A percentile compares a stretch with the other conserved stretches of the same genome.
Evolutionary conservation across 345 rosid genomes (phyloP).

Genomic region (Citrus medica): DNA sequence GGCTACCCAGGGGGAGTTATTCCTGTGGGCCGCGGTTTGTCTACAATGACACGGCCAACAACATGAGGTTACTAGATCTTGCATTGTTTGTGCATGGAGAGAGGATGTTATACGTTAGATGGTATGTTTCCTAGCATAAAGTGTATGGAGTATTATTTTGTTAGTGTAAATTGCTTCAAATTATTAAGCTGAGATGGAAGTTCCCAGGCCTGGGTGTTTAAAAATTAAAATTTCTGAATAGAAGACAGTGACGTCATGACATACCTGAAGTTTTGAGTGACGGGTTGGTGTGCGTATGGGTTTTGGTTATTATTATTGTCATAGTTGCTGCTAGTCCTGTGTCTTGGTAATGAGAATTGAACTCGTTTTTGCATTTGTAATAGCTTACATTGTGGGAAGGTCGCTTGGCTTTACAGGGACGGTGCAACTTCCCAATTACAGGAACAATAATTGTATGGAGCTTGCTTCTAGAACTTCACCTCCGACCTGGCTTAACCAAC

Average conservation of each 20-base stretch:
- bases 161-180: neutral
- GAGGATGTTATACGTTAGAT: neutral
- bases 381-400: neutral
- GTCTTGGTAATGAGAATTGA: neutral
- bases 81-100: neutral
- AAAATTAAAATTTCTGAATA: neutral
- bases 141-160: neutral
- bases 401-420: neutral
- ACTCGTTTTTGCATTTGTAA: neutral
- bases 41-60: constrained; percentile 90
- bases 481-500: neutral
- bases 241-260: neutral
- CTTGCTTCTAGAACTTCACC: neutral
- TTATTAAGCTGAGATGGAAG: neutral
- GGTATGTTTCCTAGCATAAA: neutral
- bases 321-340: neutral
- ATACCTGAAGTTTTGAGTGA: neutral
- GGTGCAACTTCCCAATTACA: neutral
- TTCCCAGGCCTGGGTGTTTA: neutral
- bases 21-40: constrained; percentile 82
- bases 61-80: constrained; percentile 36
- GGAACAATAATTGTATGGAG: neutral
- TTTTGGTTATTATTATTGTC: neutral
- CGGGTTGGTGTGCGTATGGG: neutral
- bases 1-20: constrained; percentile 61